These are phyloP conservation scores for Colletotrichum graminicola DNA, from an alignment of 2,329 filamentous ascomycete genomes.

Conservation along the genomic window DNA sequence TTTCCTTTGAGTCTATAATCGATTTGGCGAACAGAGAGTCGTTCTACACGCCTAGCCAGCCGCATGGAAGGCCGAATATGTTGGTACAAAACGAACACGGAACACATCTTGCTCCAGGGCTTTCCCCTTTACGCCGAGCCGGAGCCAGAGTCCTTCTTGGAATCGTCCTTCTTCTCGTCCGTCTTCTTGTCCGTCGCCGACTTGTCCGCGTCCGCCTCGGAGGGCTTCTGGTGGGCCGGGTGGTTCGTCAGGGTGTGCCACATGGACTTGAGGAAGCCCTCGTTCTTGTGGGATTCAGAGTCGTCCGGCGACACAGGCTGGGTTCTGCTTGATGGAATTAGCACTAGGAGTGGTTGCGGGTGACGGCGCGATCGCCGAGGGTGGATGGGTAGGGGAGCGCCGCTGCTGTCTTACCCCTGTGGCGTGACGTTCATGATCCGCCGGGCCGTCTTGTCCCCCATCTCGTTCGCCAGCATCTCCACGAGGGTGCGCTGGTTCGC, in stretches of 20 bases:
- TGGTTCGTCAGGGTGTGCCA: constrained; percentile 95
- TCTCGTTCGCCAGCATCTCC: constrained; percentile 96
- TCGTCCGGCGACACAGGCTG: constrained; percentile 45
- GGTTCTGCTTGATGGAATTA: constrained; percentile 31
- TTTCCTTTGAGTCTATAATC: constrained; percentile 40
- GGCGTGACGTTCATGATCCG: constrained; percentile 87
- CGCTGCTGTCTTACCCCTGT: constrained; percentile 58
- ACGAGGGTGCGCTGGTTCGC: constrained; percentile 92
- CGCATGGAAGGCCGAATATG: constrained; percentile 28
- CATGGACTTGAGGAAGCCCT: constrained; percentile 91
- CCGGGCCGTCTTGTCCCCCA: constrained; percentile 92
- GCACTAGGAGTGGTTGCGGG: neutral
- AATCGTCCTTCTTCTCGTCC: constrained; percentile 43
- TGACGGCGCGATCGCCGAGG: neutral
- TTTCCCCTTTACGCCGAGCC: constrained; percentile 47
- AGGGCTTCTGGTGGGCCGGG: constrained; percentile 62
- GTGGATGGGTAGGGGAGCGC: neutral
- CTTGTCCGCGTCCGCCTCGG: constrained; percentile 46
- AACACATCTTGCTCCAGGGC: neutral
- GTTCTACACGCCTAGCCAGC: constrained; percentile 22
- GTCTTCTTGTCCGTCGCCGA: constrained; percentile 44
- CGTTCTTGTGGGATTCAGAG: constrained; percentile 75
- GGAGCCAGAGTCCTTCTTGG: constrained; percentile 52
- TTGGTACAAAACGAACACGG: constrained; percentile 43
- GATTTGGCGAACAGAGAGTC: constrained; percentile 9